A percentile compares a stretch with the other conserved stretches of the same genome.
These are phyloP conservation scores for Hyparrhenia diplandra DNA, from an alignment of 176 grass and related monocot species.

Conservation along the genomic window DNA sequence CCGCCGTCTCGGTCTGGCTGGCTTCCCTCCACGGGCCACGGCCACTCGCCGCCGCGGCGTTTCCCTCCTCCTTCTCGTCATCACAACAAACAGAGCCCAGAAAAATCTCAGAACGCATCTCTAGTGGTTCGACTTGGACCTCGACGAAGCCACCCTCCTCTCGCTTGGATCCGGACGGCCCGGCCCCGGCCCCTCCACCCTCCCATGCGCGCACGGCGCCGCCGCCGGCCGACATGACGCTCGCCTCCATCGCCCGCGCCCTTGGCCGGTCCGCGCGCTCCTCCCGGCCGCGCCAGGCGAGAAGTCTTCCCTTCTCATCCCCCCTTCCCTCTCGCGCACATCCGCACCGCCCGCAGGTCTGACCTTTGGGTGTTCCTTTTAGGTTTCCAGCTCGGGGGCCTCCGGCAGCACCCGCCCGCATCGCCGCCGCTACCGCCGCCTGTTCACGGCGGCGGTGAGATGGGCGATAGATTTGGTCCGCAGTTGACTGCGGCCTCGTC, in stretches of 20 bases:
- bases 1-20: not conserved
- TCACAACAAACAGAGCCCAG: not conserved
- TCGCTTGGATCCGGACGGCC: conserved; percentile 22
- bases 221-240: conserved; percentile 46
- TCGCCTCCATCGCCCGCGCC: conserved; percentile 64
- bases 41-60: conserved; percentile 30
- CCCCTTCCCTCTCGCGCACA: not conserved
- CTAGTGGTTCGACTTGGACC: not conserved
- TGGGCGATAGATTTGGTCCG: conserved; percentile 41
- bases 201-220: conserved; percentile 25
- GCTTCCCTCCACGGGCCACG: not conserved
- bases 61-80: not conserved
- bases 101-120: not conserved
- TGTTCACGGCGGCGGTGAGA: conserved; percentile 16
- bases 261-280: conserved; percentile 62
- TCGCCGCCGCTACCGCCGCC: conserved; percentile 21
- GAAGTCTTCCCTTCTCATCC: not conserved
- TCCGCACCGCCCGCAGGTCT: not conserved
- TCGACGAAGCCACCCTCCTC: not conserved
- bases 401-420: conserved; percentile 15
- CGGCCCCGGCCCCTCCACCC: not conserved
- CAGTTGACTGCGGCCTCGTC: conserved; percentile 45
- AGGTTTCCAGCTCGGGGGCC: conserved; percentile 54
- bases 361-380: conserved; percentile 15
- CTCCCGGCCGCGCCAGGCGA: conserved; percentile 42